These are phyloP conservation scores for Diacronema lutheri DNA, from an alignment of 78 protist species.

Conservation along the genomic window DNA sequence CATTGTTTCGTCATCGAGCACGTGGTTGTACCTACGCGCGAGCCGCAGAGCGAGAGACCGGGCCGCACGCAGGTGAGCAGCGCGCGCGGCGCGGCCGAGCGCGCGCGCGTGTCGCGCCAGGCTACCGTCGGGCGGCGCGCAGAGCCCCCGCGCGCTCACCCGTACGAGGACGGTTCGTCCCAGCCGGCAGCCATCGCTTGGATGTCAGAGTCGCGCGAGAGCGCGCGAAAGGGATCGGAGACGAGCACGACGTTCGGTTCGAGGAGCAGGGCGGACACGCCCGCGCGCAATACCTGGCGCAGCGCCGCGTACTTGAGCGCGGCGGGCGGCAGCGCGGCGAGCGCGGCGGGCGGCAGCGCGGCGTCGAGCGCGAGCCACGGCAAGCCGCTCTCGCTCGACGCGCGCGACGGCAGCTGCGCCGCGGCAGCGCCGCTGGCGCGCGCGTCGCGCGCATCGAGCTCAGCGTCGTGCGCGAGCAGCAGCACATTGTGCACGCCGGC, in stretches of 20 bases:
- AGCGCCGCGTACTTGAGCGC: not conserved
- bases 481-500: too few relatives aligned
- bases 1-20: conserved; percentile 12
- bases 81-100: too few relatives aligned
- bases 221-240: not conserved
- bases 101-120: too few relatives aligned
- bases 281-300: not conserved
- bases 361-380: not conserved
- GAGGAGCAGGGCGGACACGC: not conserved
- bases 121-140: too few relatives aligned
- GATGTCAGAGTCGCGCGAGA: not conserved
- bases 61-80: too few relatives aligned
- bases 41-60: too few relatives aligned
- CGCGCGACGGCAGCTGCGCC: not conserved
- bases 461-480: too few relatives aligned
- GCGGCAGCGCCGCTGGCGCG: not conserved
- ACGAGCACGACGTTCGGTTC: not conserved
- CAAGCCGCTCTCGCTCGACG: not conserved
- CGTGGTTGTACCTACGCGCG: not conserved
- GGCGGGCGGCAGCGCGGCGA: not conserved
- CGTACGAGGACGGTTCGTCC: not conserved
- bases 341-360: not conserved
- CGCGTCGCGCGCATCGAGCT: too few relatives aligned
- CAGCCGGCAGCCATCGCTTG: not conserved
- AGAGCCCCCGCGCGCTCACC: not conserved